These are phyloP conservation scores for Ceriops zippeliana DNA, from an alignment of 345 rosid species.

Conservation along the genomic window DNA sequence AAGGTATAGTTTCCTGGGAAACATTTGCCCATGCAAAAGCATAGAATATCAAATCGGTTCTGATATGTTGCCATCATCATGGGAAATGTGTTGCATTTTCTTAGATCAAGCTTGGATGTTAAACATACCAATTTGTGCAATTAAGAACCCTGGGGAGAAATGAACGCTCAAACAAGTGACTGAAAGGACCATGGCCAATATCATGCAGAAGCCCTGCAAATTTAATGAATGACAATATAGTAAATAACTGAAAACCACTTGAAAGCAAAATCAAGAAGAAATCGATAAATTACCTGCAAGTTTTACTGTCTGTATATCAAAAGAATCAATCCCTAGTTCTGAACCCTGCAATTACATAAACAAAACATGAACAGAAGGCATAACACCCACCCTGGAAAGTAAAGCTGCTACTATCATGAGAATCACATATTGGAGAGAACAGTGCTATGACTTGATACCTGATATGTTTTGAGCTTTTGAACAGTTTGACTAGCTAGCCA, in stretches of 20 bases:
- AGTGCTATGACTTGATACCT: slow-evolving; percentile 34
- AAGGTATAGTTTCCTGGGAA: too few relatives aligned
- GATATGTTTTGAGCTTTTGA: slow-evolving; percentile 55
- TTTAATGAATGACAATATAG: slow-evolving; percentile 8
- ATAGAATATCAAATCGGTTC: too few relatives aligned
- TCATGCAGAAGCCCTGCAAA: slow-evolving; percentile 89
- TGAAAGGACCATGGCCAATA: slow-evolving; percentile 95
- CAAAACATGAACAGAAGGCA: not conserved
- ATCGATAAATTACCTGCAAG: slow-evolving; percentile 59
- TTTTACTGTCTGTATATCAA: slow-evolving; percentile 84
- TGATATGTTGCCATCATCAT: too few relatives aligned
- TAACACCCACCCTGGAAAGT: not conserved
- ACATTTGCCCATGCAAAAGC: too few relatives aligned
- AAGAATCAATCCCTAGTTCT: slow-evolving; percentile 74
- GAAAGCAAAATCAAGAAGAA: slow-evolving; percentile 7
- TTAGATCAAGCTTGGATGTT: too few relatives aligned
- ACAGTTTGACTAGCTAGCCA: slow-evolving; percentile 80
- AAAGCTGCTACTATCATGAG: not conserved
- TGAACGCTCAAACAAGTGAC: slow-evolving; percentile 84
- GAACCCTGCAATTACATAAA: slow-evolving; percentile 42
- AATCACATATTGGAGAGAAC: slow-evolving; percentile 12
- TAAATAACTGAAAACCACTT: not conserved
- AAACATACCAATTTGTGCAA: slow-evolving; percentile 52
- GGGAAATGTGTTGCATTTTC: too few relatives aligned
- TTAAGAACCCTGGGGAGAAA: slow-evolving; percentile 71